Base-by-base conservation (phyloP, 1,284 basidiomycete genomes). In the Cutaneotrichosporon curvatum region DNA sequence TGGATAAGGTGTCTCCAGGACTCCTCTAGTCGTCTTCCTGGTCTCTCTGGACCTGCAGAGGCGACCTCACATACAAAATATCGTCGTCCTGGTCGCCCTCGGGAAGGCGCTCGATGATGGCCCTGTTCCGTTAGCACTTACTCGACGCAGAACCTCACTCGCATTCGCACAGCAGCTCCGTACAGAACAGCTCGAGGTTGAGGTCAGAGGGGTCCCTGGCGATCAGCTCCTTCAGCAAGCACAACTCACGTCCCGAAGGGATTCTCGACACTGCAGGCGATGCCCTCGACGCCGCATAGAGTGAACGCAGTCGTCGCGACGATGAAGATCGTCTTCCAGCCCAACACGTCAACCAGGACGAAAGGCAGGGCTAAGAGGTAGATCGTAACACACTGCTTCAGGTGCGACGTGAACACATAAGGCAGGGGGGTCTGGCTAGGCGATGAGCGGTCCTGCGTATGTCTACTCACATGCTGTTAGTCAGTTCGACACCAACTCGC, bases 191-290 rank as follows among this genome's bases (percentile, higher is more conserved):
- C 63, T 89, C 87, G 81, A 67, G 55, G 48, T 54, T 60, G 37
- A 62, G 47, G 40, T 52, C 49, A 43, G 47, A 60, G 53, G 57
- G 58, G 50, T 59, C 59, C 81, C 53, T 89, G 73, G 67, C 84
- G 82, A 4, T 31, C 23, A 39, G 34, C 34, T 28, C 8, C 35
- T 8, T 12, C 7, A 20, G 18, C n/a, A 21, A 8, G 35, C 15
- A 18, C n/a, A n/a, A n/a, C 8, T 11, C 10, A 21, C 35, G 34
- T 44, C 23, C 43, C 47, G 50, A 73, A 75, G 1, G 89, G 89
- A 82, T 86, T 85, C 67, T 92, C 89, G 55, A 91, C 87, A 70
- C 90, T 83, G 53, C 89, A 83, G 0, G 88, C 88, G 53, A 94
- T 91, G 10, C 88, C 88, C 72, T 94, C 90, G 45, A 94, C 51